Conservation (phyloP, 2,329 filamentous ascomycete genomes). For the Aureobasidium sp. region DNA sequence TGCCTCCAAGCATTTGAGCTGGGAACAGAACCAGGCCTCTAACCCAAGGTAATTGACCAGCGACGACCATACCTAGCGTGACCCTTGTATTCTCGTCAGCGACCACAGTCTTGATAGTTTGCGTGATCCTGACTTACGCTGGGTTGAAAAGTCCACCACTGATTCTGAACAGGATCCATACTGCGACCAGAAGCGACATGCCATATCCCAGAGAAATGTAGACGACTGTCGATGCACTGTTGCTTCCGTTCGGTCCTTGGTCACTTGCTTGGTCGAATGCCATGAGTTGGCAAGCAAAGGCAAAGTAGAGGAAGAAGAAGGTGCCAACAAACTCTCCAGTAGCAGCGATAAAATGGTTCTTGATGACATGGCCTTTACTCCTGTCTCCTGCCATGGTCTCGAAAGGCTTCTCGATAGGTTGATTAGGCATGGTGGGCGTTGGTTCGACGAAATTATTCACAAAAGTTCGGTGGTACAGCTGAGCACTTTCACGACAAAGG, state of each 20-base stretch:
- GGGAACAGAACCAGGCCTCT: conserved; percentile 23
- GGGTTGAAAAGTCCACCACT: conserved; percentile 23
- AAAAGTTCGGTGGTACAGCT: background rate
- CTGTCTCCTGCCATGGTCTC: background rate
- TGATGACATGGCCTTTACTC: background rate
- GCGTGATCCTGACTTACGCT: conserved; percentile 8
- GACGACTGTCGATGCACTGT: conserved; percentile 20
- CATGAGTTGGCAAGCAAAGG: conserved; percentile 22
- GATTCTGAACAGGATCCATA: conserved; percentile 24
- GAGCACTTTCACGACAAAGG: background rate
- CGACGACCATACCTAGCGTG: conserved; percentile 23
- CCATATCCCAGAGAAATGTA: conserved; percentile 25
- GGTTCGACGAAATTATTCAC: background rate
- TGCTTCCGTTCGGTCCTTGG: conserved; percentile 15
- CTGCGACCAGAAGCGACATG: conserved; percentile 24
- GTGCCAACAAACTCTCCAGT: conserved; percentile 28
- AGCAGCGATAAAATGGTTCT: conserved; percentile 15
- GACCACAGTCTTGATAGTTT: background rate
- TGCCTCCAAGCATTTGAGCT: conserved; percentile 24
- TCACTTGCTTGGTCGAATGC: conserved; percentile 19
- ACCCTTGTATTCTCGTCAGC: conserved; percentile 15
- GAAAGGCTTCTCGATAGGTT: conserved; percentile 1
- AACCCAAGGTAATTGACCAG: conserved; percentile 20
- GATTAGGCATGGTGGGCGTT: background rate
- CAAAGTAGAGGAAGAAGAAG: conserved; percentile 28